Evolutionary conservation across 352 stramenopile species (phyloP).

Genomic region (Globisporangium splendens): DNA sequence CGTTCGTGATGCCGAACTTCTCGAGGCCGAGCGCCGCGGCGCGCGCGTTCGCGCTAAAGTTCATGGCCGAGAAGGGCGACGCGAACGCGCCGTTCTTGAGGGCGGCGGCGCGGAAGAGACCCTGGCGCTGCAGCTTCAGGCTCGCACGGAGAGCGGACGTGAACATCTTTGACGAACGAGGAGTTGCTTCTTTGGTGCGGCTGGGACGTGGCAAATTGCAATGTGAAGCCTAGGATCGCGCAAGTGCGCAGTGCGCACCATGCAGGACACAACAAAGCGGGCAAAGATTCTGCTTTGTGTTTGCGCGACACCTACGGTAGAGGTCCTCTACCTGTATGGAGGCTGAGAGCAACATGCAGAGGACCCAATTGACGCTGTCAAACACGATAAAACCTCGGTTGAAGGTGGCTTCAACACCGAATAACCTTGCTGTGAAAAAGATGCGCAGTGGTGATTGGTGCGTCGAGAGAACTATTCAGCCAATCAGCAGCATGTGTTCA

Average conservation of each 20-base stretch:
- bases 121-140: constrained; percentile 51
- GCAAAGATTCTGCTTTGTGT: constrained; percentile 3
- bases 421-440: background rate
- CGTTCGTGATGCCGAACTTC: constrained; percentile 89
- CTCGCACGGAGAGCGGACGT: constrained; percentile 51
- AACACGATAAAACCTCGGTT: background rate
- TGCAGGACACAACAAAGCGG: background rate
- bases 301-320: background rate
- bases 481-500: background rate
- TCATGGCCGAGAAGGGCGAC: constrained; percentile 22
- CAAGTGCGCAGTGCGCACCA: background rate
- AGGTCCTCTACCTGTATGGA: background rate
- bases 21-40: constrained; percentile 67
- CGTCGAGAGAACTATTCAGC: background rate
- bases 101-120: constrained; percentile 27
- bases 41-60: constrained; percentile 43
- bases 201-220: constrained; percentile 32
- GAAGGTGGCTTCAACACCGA: constrained; percentile 1
- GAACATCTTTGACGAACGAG: constrained; percentile 41
- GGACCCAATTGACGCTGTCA: background rate
- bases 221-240: constrained; percentile 22
- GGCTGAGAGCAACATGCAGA: background rate
- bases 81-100: constrained; percentile 16
- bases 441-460: background rate
- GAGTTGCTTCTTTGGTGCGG: constrained; percentile 4